Base-by-base conservation (phyloP, 2,329 filamentous ascomycete species). In the Fusarium armeniacum region DNA sequence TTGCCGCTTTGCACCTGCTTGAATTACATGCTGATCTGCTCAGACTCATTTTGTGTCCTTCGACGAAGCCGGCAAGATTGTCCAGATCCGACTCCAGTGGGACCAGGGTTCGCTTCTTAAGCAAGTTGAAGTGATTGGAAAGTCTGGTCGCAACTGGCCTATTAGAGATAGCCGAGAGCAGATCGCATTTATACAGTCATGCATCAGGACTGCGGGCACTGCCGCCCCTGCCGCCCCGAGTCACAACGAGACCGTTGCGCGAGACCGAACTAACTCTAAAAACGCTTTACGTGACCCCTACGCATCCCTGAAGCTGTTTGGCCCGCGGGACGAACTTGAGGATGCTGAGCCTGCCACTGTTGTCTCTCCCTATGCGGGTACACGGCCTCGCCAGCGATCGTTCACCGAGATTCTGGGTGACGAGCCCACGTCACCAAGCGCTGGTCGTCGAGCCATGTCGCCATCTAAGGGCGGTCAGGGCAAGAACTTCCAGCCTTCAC, bases 101-200 rank as follows among this genome's bases (percentile, higher is more conserved):
- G 96, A 99, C 79, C 96, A 99, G 81, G 94, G 90, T 65, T 91
- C 93, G 56, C 87, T 99, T 41, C 87, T 99, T 72, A 98, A 96
- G 83, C 91, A 97, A 80, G 87, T 98, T 69, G 94, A 98, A 67
- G 90, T 98, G 59, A 98, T 99, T 80, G 95, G 96, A 75, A 91
- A 90, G 77, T 91, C 91, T 56, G 93, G 93, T 59, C 92, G 91
- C 79, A 97, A 96, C 81, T 99, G 96, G 96, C 96, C 96, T 57
- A 97, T 99, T 77, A 89, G 90, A 73, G 94, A 97, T 78, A 92
- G 91, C 77, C 89, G 89, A 75, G 94, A 97, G 56, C 94, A 98
- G 82, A 86, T 91, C 73, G 90, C 89, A 75, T 83, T 97, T 75
- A 93, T 97, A 74, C 84, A 87, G 69, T 84, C 83, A 51, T 90